These are phyloP conservation scores for Excoecaria agallocha DNA, from an alignment of 345 rosid genomes.

Conservation along the genomic window DNA sequence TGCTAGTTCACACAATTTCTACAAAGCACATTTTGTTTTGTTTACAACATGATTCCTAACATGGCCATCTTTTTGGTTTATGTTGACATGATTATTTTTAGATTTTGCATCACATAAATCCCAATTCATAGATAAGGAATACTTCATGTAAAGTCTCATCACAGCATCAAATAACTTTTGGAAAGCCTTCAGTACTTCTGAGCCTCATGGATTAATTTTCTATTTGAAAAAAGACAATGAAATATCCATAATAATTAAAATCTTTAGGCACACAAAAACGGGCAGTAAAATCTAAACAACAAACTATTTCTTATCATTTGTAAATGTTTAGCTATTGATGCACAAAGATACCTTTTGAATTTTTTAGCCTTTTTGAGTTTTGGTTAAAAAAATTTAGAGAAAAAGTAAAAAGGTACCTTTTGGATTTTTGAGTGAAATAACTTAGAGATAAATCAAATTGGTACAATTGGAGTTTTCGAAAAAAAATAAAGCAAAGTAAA, in stretches of 20 bases:
- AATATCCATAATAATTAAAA: constrained; percentile 17
- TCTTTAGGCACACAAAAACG: background rate
- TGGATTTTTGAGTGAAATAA: no score
- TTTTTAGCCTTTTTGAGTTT: no score
- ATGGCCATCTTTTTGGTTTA: constrained; percentile 30
- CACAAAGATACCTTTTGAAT: no score
- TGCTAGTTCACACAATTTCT: constrained; percentile 61
- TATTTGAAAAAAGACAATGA: constrained; percentile 28
- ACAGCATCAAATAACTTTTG: constrained; percentile 57
- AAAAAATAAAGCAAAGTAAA: no score
- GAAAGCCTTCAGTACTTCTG: constrained; percentile 56
- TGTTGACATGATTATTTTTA: constrained; percentile 25
- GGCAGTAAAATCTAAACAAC: background rate
- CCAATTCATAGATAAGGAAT: constrained; percentile 38
- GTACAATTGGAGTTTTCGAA: no score
- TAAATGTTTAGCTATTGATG: no score
- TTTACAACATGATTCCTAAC: constrained; percentile 38
- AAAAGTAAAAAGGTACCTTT: no score
- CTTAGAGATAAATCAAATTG: no score
- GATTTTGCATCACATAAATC: constrained; percentile 30
- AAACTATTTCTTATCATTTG: constrained; percentile 4
- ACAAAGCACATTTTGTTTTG: constrained; percentile 45
- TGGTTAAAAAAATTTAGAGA: no score
- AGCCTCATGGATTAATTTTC: constrained; percentile 54
- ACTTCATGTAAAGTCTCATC: constrained; percentile 60